Evolutionary conservation across 257 asterid species (phyloP).

Genomic region (Rehmannia glutinosa): DNA sequence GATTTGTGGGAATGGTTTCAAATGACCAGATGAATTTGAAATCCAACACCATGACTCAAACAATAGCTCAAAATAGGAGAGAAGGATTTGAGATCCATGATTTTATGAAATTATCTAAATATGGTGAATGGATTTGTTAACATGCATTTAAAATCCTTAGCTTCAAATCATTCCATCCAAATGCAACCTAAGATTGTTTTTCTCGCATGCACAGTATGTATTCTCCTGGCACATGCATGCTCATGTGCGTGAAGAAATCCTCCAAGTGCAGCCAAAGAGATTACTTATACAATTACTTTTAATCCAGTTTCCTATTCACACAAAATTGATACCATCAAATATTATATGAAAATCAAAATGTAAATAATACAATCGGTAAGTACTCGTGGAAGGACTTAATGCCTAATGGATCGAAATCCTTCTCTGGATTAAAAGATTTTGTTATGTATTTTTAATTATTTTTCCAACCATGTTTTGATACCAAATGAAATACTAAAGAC

Average conservation of each 20-base stretch:
- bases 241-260: not conserved
- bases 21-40: no score
- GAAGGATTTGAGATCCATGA: no score
- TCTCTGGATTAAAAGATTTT: not conserved
- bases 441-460: no score
- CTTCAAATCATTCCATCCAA: no score
- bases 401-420: not conserved
- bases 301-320: not conserved
- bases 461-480: not conserved
- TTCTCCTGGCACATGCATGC: not conserved
- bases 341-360: not conserved
- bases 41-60: no score
- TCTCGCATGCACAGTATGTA: not conserved
- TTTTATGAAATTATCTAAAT: no score
- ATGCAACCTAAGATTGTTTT: not conserved
- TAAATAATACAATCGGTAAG: not conserved
- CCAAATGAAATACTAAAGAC: not conserved
- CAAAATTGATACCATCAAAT: not conserved
- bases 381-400: not conserved
- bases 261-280: not conserved
- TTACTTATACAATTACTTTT: not conserved
- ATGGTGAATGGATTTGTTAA: no score
- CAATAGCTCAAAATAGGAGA: no score
- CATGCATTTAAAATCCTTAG: no score
- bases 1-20: no score